Evolutionary conservation across 106 monocot species (phyloP).

Genomic region (Ottelia alismoides): DNA sequence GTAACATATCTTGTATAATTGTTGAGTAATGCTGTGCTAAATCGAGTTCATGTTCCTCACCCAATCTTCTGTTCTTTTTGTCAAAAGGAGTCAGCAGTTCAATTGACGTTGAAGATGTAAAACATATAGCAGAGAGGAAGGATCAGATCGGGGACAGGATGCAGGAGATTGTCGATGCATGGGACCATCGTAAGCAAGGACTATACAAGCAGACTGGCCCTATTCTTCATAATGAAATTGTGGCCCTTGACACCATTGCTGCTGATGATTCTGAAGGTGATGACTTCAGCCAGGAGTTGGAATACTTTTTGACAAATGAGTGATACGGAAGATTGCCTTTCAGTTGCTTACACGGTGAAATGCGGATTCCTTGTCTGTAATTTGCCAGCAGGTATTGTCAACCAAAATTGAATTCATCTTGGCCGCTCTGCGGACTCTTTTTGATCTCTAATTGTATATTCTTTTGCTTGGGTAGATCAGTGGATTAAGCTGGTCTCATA

Average conservation of each 20-base stretch:
- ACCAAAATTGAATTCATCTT: no score
- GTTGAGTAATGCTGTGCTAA: no score
- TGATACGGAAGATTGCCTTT: background rate
- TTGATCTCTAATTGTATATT: no score
- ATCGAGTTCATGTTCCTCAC: background rate
- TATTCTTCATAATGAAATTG: slow-evolving; percentile 9
- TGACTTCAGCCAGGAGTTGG: slow-evolving; percentile 34
- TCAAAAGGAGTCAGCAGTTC: slow-evolving; percentile 24
- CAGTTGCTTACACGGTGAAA: no score
- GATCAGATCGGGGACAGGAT: slow-evolving; percentile 22
- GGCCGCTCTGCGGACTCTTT: no score
- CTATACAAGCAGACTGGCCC: slow-evolving; percentile 37
- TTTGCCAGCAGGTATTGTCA: no score
- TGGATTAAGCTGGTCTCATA: no score
- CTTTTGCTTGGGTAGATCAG: no score
- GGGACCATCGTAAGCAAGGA: slow-evolving; percentile 44
- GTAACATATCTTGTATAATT: no score
- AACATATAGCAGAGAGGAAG: slow-evolving; percentile 30
- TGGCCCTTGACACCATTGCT: background rate
- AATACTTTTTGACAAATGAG: slow-evolving; percentile 23
- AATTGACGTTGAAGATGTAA: slow-evolving; percentile 33
- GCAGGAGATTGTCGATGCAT: slow-evolving; percentile 29
- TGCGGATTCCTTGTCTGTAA: no score
- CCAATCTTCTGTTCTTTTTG: background rate
- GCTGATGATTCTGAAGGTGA: slow-evolving; percentile 5